phyloP scores from a whole-genome alignment of 495 filamentous ascomycete genomes.

The Aspergillus cavernicola region DNA sequence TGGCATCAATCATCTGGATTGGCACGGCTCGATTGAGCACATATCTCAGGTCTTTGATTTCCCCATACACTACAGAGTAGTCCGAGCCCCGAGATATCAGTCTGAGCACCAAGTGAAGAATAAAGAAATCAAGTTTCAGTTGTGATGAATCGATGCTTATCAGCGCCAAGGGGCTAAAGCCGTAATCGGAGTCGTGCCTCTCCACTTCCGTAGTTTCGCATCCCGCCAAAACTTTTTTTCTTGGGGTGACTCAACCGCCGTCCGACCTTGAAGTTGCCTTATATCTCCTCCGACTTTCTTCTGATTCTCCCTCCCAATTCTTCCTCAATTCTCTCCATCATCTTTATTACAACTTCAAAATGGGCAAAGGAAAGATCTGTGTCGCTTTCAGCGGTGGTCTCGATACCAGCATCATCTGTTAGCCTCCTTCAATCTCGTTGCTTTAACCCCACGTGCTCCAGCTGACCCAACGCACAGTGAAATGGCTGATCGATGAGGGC shows the following conservation, averaged over 20 bases:
- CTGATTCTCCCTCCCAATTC: slow-evolving; percentile 9
- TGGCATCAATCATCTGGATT: too few relatives aligned
- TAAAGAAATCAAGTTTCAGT: neutral
- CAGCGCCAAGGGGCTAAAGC: slow-evolving; percentile 1
- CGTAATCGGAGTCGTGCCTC: neutral
- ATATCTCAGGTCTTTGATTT: too few relatives aligned
- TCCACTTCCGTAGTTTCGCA: neutral
- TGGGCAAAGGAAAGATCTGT: slow-evolving; percentile 29
- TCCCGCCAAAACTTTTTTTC: slow-evolving; percentile 22
- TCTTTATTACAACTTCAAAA: slow-evolving; percentile 14
- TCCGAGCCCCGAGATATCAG: too few relatives aligned
- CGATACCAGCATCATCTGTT: slow-evolving; percentile 62
- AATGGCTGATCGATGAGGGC: slow-evolving; percentile 65
- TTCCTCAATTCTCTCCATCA: slow-evolving; percentile 3
- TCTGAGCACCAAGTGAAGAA: too few relatives aligned
- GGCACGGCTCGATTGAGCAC: too few relatives aligned
- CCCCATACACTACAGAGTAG: too few relatives aligned
- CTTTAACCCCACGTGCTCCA: neutral
- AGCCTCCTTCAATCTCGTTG: slow-evolving; percentile 15
- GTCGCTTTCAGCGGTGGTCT: slow-evolving; percentile 51
- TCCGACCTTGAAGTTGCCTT: neutral
- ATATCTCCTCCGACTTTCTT: slow-evolving; percentile 15
- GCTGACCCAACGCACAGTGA: slow-evolving; percentile 31
- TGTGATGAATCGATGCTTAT: neutral
- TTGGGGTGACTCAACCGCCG: slow-evolving; percentile 31